phyloP scores from a whole-genome alignment of 176 grass and related monocot genomes.

The Musa schizocarpa region DNA sequence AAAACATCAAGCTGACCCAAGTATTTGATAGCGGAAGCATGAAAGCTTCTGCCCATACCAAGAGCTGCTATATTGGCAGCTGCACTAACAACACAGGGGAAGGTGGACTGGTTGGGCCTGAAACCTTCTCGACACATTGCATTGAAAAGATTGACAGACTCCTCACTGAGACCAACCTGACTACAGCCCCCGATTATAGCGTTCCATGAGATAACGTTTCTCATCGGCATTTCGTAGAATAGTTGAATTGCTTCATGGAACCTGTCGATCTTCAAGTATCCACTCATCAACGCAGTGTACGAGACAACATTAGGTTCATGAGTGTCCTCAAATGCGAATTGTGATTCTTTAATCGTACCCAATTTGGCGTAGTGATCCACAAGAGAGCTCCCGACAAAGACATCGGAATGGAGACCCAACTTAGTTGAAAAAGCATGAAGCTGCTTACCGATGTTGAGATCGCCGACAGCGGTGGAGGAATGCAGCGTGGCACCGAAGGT shows the following conservation, averaged over 20 bases:
- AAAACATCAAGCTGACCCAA: slow-evolving; percentile 41
- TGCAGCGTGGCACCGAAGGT: slow-evolving; percentile 65
- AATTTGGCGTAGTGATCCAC: slow-evolving; percentile 68
- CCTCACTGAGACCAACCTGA: slow-evolving; percentile 59
- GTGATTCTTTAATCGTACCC: slow-evolving; percentile 51
- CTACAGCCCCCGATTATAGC: slow-evolving; percentile 61
- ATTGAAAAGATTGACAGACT: slow-evolving; percentile 41
- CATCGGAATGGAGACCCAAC: slow-evolving; percentile 48
- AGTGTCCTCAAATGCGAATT: slow-evolving; percentile 40
- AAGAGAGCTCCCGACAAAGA: slow-evolving; percentile 76
- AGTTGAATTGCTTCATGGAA: slow-evolving; percentile 29
- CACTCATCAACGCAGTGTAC: slow-evolving; percentile 48
- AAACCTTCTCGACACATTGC: slow-evolving; percentile 58
- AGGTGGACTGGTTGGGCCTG: slow-evolving; percentile 43
- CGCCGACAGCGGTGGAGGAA: slow-evolving; percentile 39
- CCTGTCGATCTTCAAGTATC: slow-evolving; percentile 54
- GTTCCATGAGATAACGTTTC: slow-evolving; percentile 73
- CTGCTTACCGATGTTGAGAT: slow-evolving; percentile 36
- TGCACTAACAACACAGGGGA: slow-evolving; percentile 48
- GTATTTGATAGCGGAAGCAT: slow-evolving; percentile 66
- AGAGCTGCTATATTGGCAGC: slow-evolving; percentile 56
- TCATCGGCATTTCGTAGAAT: slow-evolving; percentile 65
- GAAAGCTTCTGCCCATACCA: slow-evolving; percentile 58
- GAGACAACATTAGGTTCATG: slow-evolving; percentile 61
- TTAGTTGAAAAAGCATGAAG: slow-evolving; percentile 64